These are phyloP conservation scores for Paraconiothyrium sp. DNA, from an alignment of 2,329 filamentous ascomycete genomes.

Conservation along the genomic window DNA sequence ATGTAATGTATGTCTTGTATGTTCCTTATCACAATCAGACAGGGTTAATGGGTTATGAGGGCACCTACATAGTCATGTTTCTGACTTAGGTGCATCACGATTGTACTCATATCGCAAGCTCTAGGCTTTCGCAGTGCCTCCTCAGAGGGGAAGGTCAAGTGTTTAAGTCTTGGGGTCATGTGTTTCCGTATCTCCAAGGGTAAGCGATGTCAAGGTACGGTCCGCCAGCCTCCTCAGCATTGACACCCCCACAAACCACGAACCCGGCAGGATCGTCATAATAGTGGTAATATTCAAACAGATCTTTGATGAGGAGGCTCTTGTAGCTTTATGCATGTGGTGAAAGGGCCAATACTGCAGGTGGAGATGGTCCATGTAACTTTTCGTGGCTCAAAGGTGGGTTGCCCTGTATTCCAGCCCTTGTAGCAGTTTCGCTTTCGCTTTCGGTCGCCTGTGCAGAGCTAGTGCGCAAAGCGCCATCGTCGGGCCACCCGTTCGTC, in stretches of 20 bases:
- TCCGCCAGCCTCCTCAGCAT: slow-evolving; percentile 7
- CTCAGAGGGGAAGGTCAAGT: slow-evolving; percentile 9
- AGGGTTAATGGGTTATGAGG: background rate
- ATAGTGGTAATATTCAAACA: slow-evolving; percentile 2
- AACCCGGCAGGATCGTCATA: slow-evolving; percentile 6
- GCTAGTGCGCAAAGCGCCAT: slow-evolving; percentile 1
- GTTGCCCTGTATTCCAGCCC: background rate
- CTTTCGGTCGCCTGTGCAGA: slow-evolving; percentile 6
- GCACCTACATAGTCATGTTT: slow-evolving; percentile 3
- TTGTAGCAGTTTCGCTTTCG: background rate
- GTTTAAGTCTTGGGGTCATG: background rate
- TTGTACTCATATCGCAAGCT: background rate
- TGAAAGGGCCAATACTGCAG: background rate
- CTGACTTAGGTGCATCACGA: background rate
- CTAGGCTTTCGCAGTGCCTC: slow-evolving; percentile 9
- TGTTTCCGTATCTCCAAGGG: background rate
- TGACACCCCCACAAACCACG: background rate
- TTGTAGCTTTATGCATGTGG: background rate
- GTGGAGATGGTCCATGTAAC: background rate
- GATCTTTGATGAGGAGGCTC: background rate
- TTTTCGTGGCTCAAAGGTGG: background rate
- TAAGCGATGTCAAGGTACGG: slow-evolving; percentile 14
- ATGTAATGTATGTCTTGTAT: background rate
- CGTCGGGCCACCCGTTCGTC: slow-evolving; percentile 12
- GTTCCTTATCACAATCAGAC: background rate